Base-by-base conservation (phyloP, 2,329 filamentous ascomycete species). In the Aaosphaeria pasadenensis region DNA sequence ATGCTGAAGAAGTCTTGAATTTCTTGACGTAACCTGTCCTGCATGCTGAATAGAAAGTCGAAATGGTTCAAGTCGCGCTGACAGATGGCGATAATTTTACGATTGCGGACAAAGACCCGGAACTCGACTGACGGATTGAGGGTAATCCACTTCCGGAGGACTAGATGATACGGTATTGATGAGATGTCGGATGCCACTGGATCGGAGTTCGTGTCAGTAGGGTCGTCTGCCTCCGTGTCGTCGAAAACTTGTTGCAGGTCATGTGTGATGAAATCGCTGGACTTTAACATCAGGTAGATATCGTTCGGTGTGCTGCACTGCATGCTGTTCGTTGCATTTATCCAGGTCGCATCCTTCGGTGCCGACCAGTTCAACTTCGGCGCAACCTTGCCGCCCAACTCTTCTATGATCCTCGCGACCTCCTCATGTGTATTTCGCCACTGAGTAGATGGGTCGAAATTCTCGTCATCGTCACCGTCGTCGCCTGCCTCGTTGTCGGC, bases 281-380 rank as follows among this genome's bases (percentile, higher is more conserved):
- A 91, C 74, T 99, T 99, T 11, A 99, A 80, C 1, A 99, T 80
- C 11, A 97, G 80, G 65, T 97, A 99, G 40, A 99, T 83, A 63
- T 99, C 94, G 67, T 94, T 95, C 3, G 94, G 84, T 1, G 84
- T 85, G 4, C 84, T 85, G 71, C 94, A 99, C 70, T 95, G 90
- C 74, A 96, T 87, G 42, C 89, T 95, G 71, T 99, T 99, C 71
- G 79, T 92, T 67, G 81, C 73, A 72, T 85, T 72, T 70, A 99
- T 96, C 87, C 91, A 96, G 24, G 88, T 89, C 6, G 94, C 94
- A 66, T 99, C 94, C 70, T 96, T 96, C 4, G 94, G 94, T 4
- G 91, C 86, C 5, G 91, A 96, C 94, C 94, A 99, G 74, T 97
- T 97, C 42, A 99, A 76, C 71, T 99, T 99, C 1, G 94, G 94